Percentiles rank a stretch among this genome's conserved stretches.
Conservation (phyloP, 192 early-diverging fungal genomes). For the Backusella luteola region DNA sequence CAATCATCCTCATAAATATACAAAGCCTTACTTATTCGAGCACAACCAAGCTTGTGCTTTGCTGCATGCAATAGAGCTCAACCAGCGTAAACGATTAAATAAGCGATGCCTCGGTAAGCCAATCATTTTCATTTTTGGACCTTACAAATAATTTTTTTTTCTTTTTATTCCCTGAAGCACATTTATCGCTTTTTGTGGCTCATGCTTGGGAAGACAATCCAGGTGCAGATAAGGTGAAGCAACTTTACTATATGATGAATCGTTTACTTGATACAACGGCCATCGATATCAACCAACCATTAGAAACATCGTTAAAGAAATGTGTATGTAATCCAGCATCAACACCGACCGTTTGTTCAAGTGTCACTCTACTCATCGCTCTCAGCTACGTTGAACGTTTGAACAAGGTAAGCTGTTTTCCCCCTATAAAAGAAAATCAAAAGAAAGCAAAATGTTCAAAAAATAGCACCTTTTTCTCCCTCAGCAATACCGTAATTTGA, state of each 20-base stretch:
- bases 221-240: neutral
- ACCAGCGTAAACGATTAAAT: neutral
- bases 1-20: neutral
- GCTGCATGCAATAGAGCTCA: slow-evolving; percentile 9
- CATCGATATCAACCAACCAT: neutral
- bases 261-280: slow-evolving; percentile 15
- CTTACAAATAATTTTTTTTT: neutral
- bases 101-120: slow-evolving; percentile 1
- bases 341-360: slow-evolving; percentile 36
- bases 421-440: neutral
- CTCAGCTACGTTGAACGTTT: slow-evolving; percentile 45
- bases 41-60: neutral
- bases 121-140: neutral
- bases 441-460: neutral
- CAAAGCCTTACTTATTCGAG: neutral
- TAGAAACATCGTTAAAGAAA: slow-evolving; percentile 16
- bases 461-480: neutral
- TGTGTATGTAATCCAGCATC: slow-evolving; percentile 17
- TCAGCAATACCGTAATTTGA: slow-evolving; percentile 42
- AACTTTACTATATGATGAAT: slow-evolving; percentile 19
- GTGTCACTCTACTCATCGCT: slow-evolving; percentile 43
- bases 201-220: slow-evolving; percentile 19
- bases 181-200: slow-evolving; percentile 13
- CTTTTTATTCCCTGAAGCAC: neutral
- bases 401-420: slow-evolving; percentile 23